Percentiles rank a stretch among this genome's conserved stretches.
phyloP scores from a whole-genome alignment of 2,329 filamentous ascomycete genomes.

The Escovopsis sp. region DNA sequence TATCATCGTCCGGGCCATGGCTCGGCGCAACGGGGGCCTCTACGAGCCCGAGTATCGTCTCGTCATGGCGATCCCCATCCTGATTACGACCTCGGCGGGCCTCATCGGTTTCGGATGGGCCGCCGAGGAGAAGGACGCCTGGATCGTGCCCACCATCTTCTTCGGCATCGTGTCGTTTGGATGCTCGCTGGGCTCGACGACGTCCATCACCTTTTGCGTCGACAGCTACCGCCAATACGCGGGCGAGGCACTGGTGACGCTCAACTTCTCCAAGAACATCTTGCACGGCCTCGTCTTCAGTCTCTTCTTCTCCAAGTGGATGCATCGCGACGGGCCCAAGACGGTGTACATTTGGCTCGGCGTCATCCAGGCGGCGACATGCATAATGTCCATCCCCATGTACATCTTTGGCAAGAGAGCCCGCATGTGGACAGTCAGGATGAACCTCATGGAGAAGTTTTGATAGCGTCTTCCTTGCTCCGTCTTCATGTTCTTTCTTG shows the following conservation, averaged over 20 bases:
- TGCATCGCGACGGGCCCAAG: slow-evolving; percentile 59
- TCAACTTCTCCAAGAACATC: slow-evolving; percentile 91
- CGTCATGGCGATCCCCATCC: slow-evolving; percentile 72
- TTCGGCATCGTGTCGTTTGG: slow-evolving; percentile 89
- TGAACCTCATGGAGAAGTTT: slow-evolving; percentile 72
- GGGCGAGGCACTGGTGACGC: slow-evolving; percentile 80
- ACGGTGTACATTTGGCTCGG: slow-evolving; percentile 71
- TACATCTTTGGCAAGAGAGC: slow-evolving; percentile 86
- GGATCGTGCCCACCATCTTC: slow-evolving; percentile 88
- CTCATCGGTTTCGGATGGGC: slow-evolving; percentile 98
- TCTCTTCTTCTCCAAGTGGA: slow-evolving; percentile 77
- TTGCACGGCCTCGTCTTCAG: slow-evolving; percentile 82
- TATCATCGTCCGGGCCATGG: slow-evolving; percentile 67
- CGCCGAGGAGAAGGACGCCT: slow-evolving; percentile 55
- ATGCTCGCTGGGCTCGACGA: slow-evolving; percentile 79
- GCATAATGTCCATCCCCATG: slow-evolving; percentile 73
- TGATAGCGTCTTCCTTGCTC: slow-evolving; percentile 10
- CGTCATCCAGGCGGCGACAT: slow-evolving; percentile 64
- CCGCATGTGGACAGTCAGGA: slow-evolving; percentile 85
- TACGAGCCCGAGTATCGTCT: slow-evolving; percentile 92
- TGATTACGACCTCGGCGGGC: slow-evolving; percentile 64
- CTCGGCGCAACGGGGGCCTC: slow-evolving; percentile 73
- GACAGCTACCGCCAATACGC: slow-evolving; percentile 90
- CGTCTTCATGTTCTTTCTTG: too few relatives aligned
- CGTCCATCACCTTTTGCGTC: slow-evolving; percentile 84